A percentile compares a stretch with the other conserved stretches of the same genome.
These are phyloP conservation scores for Tetracladium maxilliforme DNA, from an alignment of 2,329 filamentous ascomycete genomes.

Conservation along the genomic window DNA sequence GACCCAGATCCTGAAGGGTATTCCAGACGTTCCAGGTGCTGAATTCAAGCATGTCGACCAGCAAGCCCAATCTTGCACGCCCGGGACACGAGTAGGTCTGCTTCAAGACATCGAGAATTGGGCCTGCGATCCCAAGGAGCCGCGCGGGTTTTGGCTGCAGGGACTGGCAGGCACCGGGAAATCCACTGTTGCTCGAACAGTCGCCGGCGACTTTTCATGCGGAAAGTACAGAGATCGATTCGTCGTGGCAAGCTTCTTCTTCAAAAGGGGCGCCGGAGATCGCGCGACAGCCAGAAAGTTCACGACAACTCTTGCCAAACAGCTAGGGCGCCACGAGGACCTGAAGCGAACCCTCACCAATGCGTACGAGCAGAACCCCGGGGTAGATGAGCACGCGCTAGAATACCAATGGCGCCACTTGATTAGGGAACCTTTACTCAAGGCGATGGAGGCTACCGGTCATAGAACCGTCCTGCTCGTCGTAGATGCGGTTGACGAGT, in stretches of 20 bases:
- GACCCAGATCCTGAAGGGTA: too few species aligned
- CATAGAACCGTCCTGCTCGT: too few species aligned
- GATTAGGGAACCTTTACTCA: too few species aligned
- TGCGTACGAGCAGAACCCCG: too few species aligned
- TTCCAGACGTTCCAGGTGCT: too few species aligned
- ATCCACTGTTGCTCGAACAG: conserved; percentile 2
- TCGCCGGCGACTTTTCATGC: conserved; percentile 2
- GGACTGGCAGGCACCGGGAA: conserved; percentile 1
- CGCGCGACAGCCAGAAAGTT: neutral
- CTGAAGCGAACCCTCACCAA: too few species aligned
- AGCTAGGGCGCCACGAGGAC: too few species aligned
- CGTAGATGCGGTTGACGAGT: too few species aligned
- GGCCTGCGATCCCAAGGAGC: neutral
- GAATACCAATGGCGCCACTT: too few species aligned
- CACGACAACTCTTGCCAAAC: conserved; percentile 1
- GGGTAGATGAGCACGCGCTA: too few species aligned
- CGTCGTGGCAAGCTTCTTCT: conserved; percentile 6
- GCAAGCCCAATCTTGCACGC: neutral
- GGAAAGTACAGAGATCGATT: conserved; percentile 1
- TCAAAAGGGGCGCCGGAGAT: conserved; percentile 2
- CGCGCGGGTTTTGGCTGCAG: conserved; percentile 1
- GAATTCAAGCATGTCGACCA: too few species aligned
- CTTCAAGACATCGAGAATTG: neutral
- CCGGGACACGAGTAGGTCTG: neutral
- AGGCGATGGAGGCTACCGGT: too few species aligned